Conservation (phyloP, 345 rosid species). For the Pistacia integerrima region DNA sequence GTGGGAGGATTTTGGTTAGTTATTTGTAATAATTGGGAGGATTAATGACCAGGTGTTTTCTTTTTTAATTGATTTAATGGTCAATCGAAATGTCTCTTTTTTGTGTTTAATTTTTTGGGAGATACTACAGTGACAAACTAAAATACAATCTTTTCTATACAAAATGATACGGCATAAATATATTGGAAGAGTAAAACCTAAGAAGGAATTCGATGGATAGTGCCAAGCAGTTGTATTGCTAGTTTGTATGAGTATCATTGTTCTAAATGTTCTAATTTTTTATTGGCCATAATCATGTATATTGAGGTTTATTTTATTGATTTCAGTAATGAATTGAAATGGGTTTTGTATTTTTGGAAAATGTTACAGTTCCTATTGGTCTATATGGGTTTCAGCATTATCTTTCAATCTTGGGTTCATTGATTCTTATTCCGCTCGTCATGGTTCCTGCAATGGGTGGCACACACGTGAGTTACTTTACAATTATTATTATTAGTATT, state of each 20-base stretch:
- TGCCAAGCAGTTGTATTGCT: background rate
- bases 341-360: slow-evolving; percentile 13
- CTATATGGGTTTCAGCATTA: slow-evolving; percentile 94
- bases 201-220: too few species aligned
- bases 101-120: background rate
- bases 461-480: slow-evolving; percentile 61
- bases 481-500: background rate
- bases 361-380: slow-evolving; percentile 84
- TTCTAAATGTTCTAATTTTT: background rate
- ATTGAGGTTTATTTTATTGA: background rate
- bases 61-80: slow-evolving; percentile 1
- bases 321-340: slow-evolving; percentile 9
- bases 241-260: background rate
- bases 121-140: too few species aligned
- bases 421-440: slow-evolving; percentile 88
- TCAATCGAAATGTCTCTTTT: background rate
- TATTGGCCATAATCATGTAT: background rate
- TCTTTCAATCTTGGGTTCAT: slow-evolving; percentile 85
- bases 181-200: too few species aligned
- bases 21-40: background rate
- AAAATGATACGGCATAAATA: too few species aligned
- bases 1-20: background rate
- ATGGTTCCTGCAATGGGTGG: slow-evolving; percentile 99
- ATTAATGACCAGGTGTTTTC: background rate
- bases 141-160: too few species aligned